Base-by-base conservation (phyloP, 176 grass and related monocot species). In the Paspalum vaginatum region DNA sequence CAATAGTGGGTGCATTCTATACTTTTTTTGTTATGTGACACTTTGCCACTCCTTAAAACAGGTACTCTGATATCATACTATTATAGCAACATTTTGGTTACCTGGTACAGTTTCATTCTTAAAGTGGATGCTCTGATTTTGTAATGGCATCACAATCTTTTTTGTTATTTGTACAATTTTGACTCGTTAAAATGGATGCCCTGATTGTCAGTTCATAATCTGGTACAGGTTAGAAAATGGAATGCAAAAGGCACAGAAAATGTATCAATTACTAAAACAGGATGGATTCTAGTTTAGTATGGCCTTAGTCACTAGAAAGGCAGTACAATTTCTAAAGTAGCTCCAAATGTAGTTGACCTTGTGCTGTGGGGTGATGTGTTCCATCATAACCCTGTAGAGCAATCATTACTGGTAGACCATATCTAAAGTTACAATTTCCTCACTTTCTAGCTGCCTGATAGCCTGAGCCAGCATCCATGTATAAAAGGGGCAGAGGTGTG, bases 341-440 rank as follows among this genome's bases (percentile, higher is more conserved):
- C 76, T 78, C 25, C 25, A 32, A 15, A 60, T 94, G 72, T 52
- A 87, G 88, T 93, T 94, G 88, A 91, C 88, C 72, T 93, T 48
- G 62, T 74, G 41, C 51, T 65, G 79, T 80, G 79, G 70, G 65
- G 52, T 86, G 61, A 70, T 49, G 45, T 75, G 81, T 91, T 84
- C 68, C 88, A 83, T 85, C 73, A 77, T 77, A 72, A 87, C 50
- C 73, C 70, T 86, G 79, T 50, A 81, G 71, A 52, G 61, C 65
- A 83, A 87, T 91, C 81, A 91, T 91, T 76, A 86, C 68, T 81
- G 22, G 77, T 78, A 77, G 92, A 78, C 88, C 83, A 87, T 88
- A 85, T 57, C 65, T 77, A 81, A 86, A 84, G 57, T 46, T 71
- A 69, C 58, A 79, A 83, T 41, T 26, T 73, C 59, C 76, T 70